Percentiles rank a stretch among this genome's conserved stretches.
Evolutionary conservation across 768 basidiomycete species (phyloP).

Genomic region (Rhizopogon sp.): DNA sequence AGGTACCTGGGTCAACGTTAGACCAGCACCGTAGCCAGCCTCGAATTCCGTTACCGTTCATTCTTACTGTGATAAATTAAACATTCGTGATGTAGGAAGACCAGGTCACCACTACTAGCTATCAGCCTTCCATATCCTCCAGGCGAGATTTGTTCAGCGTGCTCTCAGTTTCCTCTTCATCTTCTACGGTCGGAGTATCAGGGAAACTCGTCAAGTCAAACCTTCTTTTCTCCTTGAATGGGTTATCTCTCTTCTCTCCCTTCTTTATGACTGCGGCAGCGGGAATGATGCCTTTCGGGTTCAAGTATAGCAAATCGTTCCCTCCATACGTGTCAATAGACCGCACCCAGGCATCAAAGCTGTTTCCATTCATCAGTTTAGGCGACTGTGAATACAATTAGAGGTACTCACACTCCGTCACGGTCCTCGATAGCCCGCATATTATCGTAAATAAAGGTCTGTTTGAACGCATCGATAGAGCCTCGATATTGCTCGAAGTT

Average conservation of each 20-base stretch:
- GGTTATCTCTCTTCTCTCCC: conserved; percentile 48
- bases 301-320: conserved; percentile 73
- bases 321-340: conserved; percentile 73
- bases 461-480: conserved; percentile 77
- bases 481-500: conserved; percentile 66
- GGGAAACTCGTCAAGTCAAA: conserved; percentile 56
- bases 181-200: conserved; percentile 22
- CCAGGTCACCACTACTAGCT: background rate
- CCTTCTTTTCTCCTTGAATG: conserved; percentile 63
- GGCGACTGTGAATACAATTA: background rate
- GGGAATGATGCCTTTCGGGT: conserved; percentile 74
- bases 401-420: conserved; percentile 59
- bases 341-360: conserved; percentile 84
- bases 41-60: no score
- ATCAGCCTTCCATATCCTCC: conserved; percentile 51
- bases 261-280: conserved; percentile 59
- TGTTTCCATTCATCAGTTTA: conserved; percentile 21
- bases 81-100: no score
- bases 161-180: conserved; percentile 33
- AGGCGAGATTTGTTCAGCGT: conserved; percentile 36
- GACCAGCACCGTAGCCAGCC: no score
- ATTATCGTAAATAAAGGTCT: conserved; percentile 77
- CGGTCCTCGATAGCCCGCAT: conserved; percentile 84
- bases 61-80: no score
- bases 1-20: no score